Evolutionary conservation across 2,329 filamentous ascomycete species (phyloP).

Genomic region (Colletotrichum scovillei): DNA sequence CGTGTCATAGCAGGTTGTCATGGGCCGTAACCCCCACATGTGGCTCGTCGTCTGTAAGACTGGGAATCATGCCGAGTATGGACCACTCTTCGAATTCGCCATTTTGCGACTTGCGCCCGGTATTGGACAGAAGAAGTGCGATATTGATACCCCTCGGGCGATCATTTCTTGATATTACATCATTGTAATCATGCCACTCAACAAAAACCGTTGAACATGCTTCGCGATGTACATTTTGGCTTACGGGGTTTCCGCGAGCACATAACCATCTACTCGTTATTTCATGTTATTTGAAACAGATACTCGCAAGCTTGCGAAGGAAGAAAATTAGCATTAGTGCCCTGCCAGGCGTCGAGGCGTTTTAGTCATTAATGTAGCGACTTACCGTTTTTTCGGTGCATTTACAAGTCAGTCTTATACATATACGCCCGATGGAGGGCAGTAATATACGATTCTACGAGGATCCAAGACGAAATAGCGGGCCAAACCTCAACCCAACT

Average conservation of each 20-base stretch:
- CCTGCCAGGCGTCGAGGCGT: constrained; percentile 29
- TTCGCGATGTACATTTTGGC: not conserved
- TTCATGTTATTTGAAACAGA: not conserved
- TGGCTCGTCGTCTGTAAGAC: not conserved
- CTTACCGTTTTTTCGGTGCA: constrained; percentile 17
- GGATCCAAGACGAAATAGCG: constrained; percentile 10
- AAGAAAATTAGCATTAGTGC: not conserved
- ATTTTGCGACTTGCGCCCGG: not conserved
- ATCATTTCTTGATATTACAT: not conserved
- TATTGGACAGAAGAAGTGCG: constrained; percentile 5
- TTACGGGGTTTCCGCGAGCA: not conserved
- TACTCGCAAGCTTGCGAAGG: constrained; percentile 1
- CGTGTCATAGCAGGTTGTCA: not conserved
- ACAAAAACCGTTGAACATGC: not conserved
- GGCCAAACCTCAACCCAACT: not conserved
- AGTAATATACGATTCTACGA: constrained; percentile 27
- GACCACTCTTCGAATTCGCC: not conserved
- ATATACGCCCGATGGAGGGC: not conserved
- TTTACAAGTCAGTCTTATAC: constrained; percentile 4
- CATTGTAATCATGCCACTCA: constrained; percentile 3
- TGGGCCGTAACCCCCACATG: not conserved
- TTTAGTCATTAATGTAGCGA: constrained; percentile 28
- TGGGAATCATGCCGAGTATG: not conserved
- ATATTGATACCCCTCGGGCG: constrained; percentile 24
- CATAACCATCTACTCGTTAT: not conserved